Evolutionary conservation across 108 stramenopile species (phyloP), one percentile per base, ranked within the genome.

Genomic region (Nitzschia sp.): DNA sequence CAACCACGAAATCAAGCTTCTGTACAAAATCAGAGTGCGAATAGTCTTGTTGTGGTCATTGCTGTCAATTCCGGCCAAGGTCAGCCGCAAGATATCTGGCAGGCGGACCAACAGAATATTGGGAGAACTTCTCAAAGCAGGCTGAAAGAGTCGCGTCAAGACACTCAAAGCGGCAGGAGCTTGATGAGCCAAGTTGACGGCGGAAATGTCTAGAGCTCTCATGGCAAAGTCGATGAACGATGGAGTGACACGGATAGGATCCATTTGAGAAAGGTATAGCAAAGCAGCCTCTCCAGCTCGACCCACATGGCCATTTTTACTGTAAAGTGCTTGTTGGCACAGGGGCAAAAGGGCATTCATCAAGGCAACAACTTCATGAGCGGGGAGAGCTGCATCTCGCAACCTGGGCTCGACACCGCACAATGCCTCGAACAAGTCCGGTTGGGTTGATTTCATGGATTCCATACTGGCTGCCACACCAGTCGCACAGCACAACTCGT

Each of bases 31-130:
- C 10, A 95, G 73, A 2, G 94, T 95, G 14, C 88, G 75, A 58
- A 89, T 81, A 0, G 87, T 91, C 61, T 95, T 95, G 77, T 90
- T 86, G 71, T 91, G 87, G 69, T 95, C 94, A 54, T 92, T 92
- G 67, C 90, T 83, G 59, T 95, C 94, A 39, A 95, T 86, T n/a
- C 94, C 94, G 8, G 90, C 88, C 72, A 95, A 71, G 59, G 82
- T 81, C 20, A 92, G 58, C 15, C 82, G 76, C 39, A 95, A 56
- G 24, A 93, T 76, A 48, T 87, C 80, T 39, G 94, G 91, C n/a
- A 93, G 65, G 17, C 89, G 75, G 10, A 60, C 55, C 51, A 95
- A 67, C 29, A 95, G 63, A 41, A 91, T 74, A 0, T 62, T 53
- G n/a, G 89, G 86, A 24, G 72, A 51, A 12, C 73, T 63, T 24